Evolutionary conservation across 306 rosid genomes (phyloP).

Genomic region (Echinosophora koreensis): DNA sequence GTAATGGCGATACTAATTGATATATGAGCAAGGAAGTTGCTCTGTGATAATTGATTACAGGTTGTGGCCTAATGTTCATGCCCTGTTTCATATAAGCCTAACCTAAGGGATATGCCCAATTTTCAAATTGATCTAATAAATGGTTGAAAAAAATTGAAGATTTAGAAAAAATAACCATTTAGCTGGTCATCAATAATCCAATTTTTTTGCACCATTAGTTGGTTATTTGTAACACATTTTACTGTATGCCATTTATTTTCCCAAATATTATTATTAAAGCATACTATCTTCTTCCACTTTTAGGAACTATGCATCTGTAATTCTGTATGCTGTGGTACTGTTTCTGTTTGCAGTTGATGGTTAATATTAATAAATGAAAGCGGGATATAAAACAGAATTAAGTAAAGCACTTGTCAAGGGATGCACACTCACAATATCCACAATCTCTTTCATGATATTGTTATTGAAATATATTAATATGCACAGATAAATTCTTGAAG

Average conservation of each 20-base stretch:
- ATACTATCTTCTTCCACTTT: background rate
- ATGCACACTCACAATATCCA: background rate
- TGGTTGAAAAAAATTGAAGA: background rate
- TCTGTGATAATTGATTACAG: background rate
- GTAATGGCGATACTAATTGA: slow-evolving; percentile 51
- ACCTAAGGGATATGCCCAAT: background rate
- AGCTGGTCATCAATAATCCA: background rate
- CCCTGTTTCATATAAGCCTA: slow-evolving; percentile 7
- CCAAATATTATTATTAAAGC: background rate
- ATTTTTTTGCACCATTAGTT: background rate
- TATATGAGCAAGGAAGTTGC: background rate
- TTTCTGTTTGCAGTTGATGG: slow-evolving; percentile 14
- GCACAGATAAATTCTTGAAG: slow-evolving; percentile 67
- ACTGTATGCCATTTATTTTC: background rate
- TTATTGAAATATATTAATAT: background rate
- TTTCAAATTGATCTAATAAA: background rate
- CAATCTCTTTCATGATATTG: slow-evolving; percentile 24
- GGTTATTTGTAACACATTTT: background rate
- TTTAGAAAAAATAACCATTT: background rate
- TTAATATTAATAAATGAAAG: background rate
- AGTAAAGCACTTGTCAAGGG: background rate
- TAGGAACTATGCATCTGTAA: background rate
- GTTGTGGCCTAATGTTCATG: background rate
- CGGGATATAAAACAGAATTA: slow-evolving; percentile 9
- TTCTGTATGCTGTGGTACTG: background rate